Evolutionary conservation across 108 stramenopile genomes (phyloP).

Genomic region (Cyclostephanos tholiformis): DNA sequence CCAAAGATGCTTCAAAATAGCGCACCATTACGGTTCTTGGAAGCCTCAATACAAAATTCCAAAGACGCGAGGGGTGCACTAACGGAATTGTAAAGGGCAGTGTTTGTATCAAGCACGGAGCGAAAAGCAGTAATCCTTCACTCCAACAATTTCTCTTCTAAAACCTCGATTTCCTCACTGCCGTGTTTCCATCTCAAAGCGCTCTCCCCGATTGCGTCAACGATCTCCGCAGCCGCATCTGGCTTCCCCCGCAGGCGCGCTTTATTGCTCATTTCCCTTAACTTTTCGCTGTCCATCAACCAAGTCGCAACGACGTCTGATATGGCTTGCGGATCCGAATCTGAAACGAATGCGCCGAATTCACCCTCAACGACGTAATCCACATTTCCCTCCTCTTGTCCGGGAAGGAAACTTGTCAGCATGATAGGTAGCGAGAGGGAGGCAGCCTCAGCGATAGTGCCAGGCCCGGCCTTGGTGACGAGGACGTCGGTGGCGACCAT

Average conservation of each 20-base stretch:
- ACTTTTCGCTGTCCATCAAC: conserved; percentile 62
- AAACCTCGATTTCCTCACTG: conserved; percentile 9
- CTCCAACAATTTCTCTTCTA: neutral
- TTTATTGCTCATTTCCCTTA: conserved; percentile 62
- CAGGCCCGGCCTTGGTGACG: conserved; percentile 97
- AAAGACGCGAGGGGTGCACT: neutral
- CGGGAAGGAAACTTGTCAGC: conserved; percentile 88
- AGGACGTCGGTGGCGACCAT: conserved; percentile 96
- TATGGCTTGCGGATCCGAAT: conserved; percentile 74
- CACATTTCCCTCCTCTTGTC: conserved; percentile 91
- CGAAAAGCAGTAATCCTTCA: neutral
- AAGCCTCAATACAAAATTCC: neutral
- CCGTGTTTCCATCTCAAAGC: conserved; percentile 53
- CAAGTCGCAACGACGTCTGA: conserved; percentile 74
- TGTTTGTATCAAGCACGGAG: too few relatives aligned
- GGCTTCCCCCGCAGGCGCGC: conserved; percentile 71
- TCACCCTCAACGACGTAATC: conserved; percentile 82
- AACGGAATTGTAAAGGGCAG: neutral
- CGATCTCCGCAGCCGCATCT: conserved; percentile 83
- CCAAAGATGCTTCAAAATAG: neutral
- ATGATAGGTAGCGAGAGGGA: conserved; percentile 91
- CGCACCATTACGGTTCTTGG: neutral
- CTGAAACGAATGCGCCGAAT: conserved; percentile 75
- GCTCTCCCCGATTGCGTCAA: conserved; percentile 72
- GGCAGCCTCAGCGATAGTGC: conserved; percentile 98